Base-by-base conservation (phyloP, 441 rosid species). In the Populus hybrid region DNA sequence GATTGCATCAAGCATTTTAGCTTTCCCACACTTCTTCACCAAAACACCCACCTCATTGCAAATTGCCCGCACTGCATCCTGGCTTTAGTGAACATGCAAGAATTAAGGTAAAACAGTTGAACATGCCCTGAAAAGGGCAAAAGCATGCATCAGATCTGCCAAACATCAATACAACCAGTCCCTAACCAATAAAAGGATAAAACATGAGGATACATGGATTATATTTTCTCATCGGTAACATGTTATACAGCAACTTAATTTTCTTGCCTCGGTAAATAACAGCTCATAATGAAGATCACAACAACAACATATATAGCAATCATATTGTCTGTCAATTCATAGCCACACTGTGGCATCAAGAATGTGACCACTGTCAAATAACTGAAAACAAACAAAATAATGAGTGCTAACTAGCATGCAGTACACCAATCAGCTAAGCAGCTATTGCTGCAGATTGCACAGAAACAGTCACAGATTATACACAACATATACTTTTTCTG, bases 1-100 rank as follows among this genome's bases (percentile, higher is more conserved):
- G 82, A 96, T 91, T 65, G 97, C 97, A 73, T 92, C 98, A 76
- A 87, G 71, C 98, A 96, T 90, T 88, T 96, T 96, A 64, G 92
- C 89, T 82, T 96, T 96, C 69, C 98, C 99, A 80, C 92, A 85
- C 84, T 84, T 89, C 83, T 85, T 86, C 75, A 87, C 96, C 82
- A 96, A 87, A 79, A 88, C 88, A 24, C 87, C 91, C 83, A 91
- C 91, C 79, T 90, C 92, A 53, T 72, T 82, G 84, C 98, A 94
- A 78, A 95, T 96, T 76, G 83, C 89, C 78, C 84, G 82, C 78
- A 96, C 97, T 42, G 97, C 99, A 80, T 90, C 97, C 99, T 96
- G 93, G 81, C 79, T 83, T 83, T 72, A 82, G 70, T 61, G 34
- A 85, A 83, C 82, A 84, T 72, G 68, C 75, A 76, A 79, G 7